These are phyloP conservation scores for Pleochaeta shiraiana DNA, from an alignment of 2,329 filamentous ascomycete species.

Conservation along the genomic window DNA sequence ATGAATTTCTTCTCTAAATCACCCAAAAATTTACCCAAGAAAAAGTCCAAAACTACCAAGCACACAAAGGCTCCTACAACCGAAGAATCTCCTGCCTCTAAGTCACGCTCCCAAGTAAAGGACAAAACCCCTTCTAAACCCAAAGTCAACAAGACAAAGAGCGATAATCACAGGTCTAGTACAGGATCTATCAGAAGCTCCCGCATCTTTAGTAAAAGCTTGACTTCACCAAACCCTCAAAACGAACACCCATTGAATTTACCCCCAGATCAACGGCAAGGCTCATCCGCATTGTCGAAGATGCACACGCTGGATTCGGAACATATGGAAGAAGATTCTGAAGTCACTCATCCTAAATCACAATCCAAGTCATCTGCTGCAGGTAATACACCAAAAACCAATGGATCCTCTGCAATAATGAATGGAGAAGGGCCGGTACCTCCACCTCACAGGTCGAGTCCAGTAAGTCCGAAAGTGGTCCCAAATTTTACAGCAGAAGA, in stretches of 20 bases:
- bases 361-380: not conserved
- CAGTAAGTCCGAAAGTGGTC: slow-evolving; percentile 32
- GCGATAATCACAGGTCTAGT: slow-evolving; percentile 14
- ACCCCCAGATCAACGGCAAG: slow-evolving; percentile 68
- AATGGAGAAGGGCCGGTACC: slow-evolving; percentile 34
- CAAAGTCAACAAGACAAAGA: slow-evolving; percentile 13
- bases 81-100: slow-evolving; percentile 10
- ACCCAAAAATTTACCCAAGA: slow-evolving; percentile 18
- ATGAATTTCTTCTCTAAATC: slow-evolving; percentile 20
- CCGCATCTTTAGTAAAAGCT: slow-evolving; percentile 14
- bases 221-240: slow-evolving; percentile 13
- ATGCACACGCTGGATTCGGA: slow-evolving; percentile 28
- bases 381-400: slow-evolving; percentile 23
- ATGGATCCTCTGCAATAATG: slow-evolving; percentile 14
- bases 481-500: slow-evolving; percentile 32
- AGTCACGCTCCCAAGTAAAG: slow-evolving; percentile 16
- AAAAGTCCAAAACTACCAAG: too few relatives aligned
- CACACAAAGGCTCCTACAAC: slow-evolving; percentile 14
- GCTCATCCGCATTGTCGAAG: slow-evolving; percentile 44
- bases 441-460: slow-evolving; percentile 47
- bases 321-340: slow-evolving; percentile 60
- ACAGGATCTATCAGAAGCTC: slow-evolving; percentile 15
- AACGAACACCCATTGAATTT: slow-evolving; percentile 69
- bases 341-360: slow-evolving; percentile 22
- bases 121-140: slow-evolving; percentile 12